Conservation (phyloP, 2,329 filamentous ascomycete species). For the Cladosporium phlei region DNA sequence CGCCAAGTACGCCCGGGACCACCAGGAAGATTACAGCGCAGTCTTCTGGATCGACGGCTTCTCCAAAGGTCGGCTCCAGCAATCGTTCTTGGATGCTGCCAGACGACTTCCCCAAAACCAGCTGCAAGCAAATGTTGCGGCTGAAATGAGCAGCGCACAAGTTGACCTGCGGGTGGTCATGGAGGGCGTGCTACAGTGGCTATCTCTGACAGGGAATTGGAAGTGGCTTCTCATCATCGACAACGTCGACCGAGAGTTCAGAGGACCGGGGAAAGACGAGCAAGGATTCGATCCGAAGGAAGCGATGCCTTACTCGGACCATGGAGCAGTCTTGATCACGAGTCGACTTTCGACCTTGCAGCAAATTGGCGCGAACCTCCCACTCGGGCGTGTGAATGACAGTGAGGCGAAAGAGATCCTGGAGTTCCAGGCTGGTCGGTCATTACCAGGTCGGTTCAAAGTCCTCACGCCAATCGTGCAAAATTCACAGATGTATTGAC, state of each 20-base stretch:
- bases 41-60: conserved; percentile 34
- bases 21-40: conserved; percentile 25
- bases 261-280: conserved; percentile 14
- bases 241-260: conserved; percentile 29
- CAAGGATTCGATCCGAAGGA: conserved; percentile 15
- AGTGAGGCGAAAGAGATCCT: neutral
- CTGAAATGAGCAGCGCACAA: neutral
- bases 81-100: no score
- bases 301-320: neutral
- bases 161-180: no score
- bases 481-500: conserved; percentile 21
- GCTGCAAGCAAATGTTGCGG: no score
- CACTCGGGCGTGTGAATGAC: neutral
- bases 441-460: no score
- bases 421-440: neutral
- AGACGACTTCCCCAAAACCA: no score
- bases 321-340: neutral
- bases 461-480: no score
- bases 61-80: conserved; percentile 27
- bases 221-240: conserved; percentile 35
- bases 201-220: conserved; percentile 24
- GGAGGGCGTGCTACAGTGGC: conserved; percentile 18
- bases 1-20: conserved; percentile 8
- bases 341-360: neutral
- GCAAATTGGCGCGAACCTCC: neutral